phyloP scores from a whole-genome alignment of 2,329 filamentous ascomycete species.

The Eurotiales sp. region DNA sequence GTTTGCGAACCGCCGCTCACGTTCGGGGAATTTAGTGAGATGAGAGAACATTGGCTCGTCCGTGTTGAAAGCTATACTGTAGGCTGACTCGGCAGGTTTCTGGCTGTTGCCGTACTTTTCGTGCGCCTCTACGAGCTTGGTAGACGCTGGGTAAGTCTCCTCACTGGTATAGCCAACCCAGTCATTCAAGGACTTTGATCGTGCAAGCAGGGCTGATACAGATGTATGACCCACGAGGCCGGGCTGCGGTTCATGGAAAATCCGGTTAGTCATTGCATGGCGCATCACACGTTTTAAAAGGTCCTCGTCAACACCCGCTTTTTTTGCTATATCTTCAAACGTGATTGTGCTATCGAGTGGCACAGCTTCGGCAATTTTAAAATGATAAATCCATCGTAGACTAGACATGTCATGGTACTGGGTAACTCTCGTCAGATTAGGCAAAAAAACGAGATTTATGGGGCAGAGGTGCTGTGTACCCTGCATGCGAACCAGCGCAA shows the following conservation, averaged over 20 bases:
- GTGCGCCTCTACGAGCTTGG: constrained; percentile 17
- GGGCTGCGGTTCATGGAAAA: constrained; percentile 26
- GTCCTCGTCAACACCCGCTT: constrained; percentile 19
- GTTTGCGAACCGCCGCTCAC: constrained; percentile 14
- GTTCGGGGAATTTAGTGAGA: constrained; percentile 12
- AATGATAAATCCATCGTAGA: constrained; percentile 22
- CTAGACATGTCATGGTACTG: constrained; percentile 18
- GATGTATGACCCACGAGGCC: constrained; percentile 26
- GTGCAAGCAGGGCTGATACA: constrained; percentile 13
- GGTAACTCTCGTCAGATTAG: neutral
- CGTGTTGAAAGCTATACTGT: constrained; percentile 15
- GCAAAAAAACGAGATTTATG: neutral
- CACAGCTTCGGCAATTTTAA: constrained; percentile 22
- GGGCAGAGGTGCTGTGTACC: no score
- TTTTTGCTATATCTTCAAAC: constrained; percentile 18
- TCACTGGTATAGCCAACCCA: constrained; percentile 16
- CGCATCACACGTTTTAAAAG: constrained; percentile 23
- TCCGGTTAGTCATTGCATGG: constrained; percentile 25
- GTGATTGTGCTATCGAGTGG: constrained; percentile 21
- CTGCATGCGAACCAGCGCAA: constrained; percentile 6
- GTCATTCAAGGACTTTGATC: constrained; percentile 9
- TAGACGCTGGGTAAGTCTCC: constrained; percentile 15
- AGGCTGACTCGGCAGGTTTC: constrained; percentile 12
- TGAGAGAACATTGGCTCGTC: constrained; percentile 13
- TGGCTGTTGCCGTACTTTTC: constrained; percentile 14